Evolutionary conservation across 768 basidiomycete species (phyloP).

Genomic region (Tricholoma sp.): DNA sequence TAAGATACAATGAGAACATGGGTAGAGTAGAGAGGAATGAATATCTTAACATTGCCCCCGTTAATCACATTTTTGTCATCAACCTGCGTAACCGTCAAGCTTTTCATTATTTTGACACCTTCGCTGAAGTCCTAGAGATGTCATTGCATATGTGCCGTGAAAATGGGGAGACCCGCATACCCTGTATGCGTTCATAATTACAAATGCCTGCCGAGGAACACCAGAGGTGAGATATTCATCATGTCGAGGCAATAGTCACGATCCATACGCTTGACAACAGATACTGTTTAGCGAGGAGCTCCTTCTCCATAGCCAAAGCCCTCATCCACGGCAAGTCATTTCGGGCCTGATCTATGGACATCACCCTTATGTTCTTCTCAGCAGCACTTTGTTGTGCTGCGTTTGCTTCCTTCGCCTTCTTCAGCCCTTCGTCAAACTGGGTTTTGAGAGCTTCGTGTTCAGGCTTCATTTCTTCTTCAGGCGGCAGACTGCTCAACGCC

Average conservation of each 20-base stretch:
- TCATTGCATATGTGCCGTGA: background rate
- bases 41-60: background rate
- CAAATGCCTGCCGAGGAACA: slow-evolving; percentile 21
- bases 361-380: background rate
- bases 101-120: slow-evolving; percentile 23
- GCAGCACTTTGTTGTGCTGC: background rate
- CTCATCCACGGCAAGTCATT: slow-evolving; percentile 22
- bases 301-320: slow-evolving; percentile 17
- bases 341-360: background rate
- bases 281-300: slow-evolving; percentile 12
- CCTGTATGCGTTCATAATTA: slow-evolving; percentile 26
- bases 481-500: slow-evolving; percentile 26
- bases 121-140: slow-evolving; percentile 23
- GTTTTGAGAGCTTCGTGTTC: slow-evolving; percentile 28
- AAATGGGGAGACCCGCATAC: slow-evolving; percentile 12
- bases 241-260: background rate
- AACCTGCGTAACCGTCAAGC: background rate
- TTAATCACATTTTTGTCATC: background rate
- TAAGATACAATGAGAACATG: background rate
- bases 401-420: slow-evolving; percentile 16
- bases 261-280: slow-evolving; percentile 16
- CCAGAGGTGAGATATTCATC: background rate
- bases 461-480: slow-evolving; percentile 20
- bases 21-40: background rate
- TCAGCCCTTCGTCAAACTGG: slow-evolving; percentile 27